These are phyloP conservation scores for Tulasnella sp. DNA, from an alignment of 768 basidiomycete genomes.

Conservation along the genomic window DNA sequence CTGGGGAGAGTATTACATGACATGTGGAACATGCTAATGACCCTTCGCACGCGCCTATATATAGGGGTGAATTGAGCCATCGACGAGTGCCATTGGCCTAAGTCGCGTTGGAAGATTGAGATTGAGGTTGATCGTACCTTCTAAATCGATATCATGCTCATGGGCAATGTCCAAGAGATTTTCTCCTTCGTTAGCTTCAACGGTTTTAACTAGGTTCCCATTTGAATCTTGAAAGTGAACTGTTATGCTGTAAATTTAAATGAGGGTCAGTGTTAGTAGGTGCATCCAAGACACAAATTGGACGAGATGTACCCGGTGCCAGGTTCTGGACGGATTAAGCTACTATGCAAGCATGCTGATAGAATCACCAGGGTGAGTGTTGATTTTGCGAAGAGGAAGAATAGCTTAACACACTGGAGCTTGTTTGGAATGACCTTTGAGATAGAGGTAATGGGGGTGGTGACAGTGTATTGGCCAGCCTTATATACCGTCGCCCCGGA, in stretches of 20 bases:
- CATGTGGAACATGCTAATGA: constrained; percentile 97
- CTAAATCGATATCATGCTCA: constrained; percentile 91
- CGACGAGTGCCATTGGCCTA: no score
- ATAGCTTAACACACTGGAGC: no score
- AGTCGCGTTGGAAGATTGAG: no score
- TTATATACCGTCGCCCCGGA: no score
- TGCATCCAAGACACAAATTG: background rate
- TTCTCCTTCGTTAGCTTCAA: constrained; percentile 91
- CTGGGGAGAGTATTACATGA: constrained; percentile 75
- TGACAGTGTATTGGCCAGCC: no score
- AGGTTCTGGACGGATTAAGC: constrained; percentile 47
- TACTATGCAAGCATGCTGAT: constrained; percentile 34
- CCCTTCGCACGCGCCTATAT: constrained; percentile 86
- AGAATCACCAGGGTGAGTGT: background rate
- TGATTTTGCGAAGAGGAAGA: no score
- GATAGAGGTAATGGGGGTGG: no score
- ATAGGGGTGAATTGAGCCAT: background rate
- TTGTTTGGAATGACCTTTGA: no score
- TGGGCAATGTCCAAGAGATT: constrained; percentile 85
- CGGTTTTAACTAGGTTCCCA: constrained; percentile 70
- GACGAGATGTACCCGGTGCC: constrained; percentile 50
- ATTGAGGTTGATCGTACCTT: no score
- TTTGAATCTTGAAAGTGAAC: constrained; percentile 85
- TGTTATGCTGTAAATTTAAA: constrained; percentile 73
- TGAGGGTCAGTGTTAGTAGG: constrained; percentile 8